Conservation (phyloP, 805 yeast genomes). For the Lipomyces yamadae region DNA sequence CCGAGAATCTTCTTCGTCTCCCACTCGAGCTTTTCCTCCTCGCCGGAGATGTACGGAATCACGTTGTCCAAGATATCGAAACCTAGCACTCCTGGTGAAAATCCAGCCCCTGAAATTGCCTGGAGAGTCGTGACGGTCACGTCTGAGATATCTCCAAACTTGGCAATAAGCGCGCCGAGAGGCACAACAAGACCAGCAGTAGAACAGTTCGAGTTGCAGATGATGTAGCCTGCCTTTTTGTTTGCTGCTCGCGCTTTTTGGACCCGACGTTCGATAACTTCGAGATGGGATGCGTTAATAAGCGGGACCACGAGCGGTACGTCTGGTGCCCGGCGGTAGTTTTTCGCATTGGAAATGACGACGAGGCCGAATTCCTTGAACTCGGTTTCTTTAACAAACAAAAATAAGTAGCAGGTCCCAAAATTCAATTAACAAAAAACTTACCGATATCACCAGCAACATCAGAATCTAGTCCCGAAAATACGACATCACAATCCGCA, state of each 20-base stretch:
- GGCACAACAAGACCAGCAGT: constrained; percentile 98
- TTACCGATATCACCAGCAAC: constrained; percentile 78
- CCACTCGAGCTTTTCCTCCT: constrained; percentile 98
- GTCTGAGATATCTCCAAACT: constrained; percentile 86
- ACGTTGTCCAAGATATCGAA: constrained; percentile 93
- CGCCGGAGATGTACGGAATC: constrained; percentile 93
- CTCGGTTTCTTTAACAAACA: constrained; percentile 59
- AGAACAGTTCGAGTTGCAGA: constrained; percentile 97
- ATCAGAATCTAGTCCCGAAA: constrained; percentile 92
- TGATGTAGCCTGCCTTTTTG: constrained; percentile 75
- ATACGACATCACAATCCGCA: constrained; percentile 89
- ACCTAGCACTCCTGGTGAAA: constrained; percentile 95
- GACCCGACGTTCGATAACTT: constrained; percentile 65
- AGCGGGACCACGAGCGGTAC: constrained; percentile 96
- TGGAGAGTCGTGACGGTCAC: constrained; percentile 91
- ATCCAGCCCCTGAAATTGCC: constrained; percentile 98
- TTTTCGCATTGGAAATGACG: constrained; percentile 93
- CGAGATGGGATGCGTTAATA: constrained; percentile 88
- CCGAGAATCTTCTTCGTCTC: constrained; percentile 96
- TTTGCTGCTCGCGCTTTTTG: constrained; percentile 50
- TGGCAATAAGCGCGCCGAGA: constrained; percentile 86
- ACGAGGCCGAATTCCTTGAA: constrained; percentile 81
- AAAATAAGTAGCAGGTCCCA: neutral
- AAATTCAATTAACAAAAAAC: neutral
- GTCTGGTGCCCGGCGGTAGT: constrained; percentile 82